Evolutionary conservation across 768 basidiomycete species (phyloP).

Genomic region (Coprinopsis strossmayeri): DNA sequence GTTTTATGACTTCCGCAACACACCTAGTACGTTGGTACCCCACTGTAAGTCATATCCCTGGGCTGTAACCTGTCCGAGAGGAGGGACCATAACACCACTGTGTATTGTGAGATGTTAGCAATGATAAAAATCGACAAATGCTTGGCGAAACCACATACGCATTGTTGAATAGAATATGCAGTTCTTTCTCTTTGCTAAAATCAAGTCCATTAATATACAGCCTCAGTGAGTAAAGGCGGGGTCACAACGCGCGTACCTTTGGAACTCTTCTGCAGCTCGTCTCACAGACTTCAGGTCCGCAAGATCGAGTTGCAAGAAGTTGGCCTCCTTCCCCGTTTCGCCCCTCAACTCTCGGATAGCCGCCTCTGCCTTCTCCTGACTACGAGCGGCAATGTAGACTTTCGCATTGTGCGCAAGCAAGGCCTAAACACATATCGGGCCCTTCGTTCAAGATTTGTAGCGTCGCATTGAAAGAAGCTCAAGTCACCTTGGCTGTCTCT

Average conservation of each 20-base stretch:
- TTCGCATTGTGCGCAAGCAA: conserved; percentile 55
- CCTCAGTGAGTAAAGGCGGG: no score
- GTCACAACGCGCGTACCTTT: conserved; percentile 11
- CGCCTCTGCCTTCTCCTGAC: conserved; percentile 12
- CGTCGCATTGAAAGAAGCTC: no score
- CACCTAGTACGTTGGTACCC: conserved; percentile 49
- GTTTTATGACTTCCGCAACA: conserved; percentile 11
- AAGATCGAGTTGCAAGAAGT: conserved; percentile 22
- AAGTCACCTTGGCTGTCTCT: conserved; percentile 8
- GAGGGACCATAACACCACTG: conserved; percentile 45
- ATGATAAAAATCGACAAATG: neutral
- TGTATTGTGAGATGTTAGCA: conserved; percentile 10
- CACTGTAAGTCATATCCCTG: conserved; percentile 55
- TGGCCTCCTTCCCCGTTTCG: conserved; percentile 16
- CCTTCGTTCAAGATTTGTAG: neutral
- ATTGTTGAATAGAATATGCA: conserved; percentile 44
- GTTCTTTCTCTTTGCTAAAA: conserved; percentile 32
- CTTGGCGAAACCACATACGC: conserved; percentile 24
- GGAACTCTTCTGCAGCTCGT: conserved; percentile 17
- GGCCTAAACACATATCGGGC: no score
- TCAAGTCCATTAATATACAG: no score
- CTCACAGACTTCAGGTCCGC: conserved; percentile 20
- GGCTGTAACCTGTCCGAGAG: conserved; percentile 37
- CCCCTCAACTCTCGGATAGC: conserved; percentile 16
- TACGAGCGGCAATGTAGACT: conserved; percentile 17